A percentile compares a stretch with the other conserved stretches of the same genome.
Conservation (phyloP, 768 basidiomycete species). For the Lactarius deliciosus region DNA sequence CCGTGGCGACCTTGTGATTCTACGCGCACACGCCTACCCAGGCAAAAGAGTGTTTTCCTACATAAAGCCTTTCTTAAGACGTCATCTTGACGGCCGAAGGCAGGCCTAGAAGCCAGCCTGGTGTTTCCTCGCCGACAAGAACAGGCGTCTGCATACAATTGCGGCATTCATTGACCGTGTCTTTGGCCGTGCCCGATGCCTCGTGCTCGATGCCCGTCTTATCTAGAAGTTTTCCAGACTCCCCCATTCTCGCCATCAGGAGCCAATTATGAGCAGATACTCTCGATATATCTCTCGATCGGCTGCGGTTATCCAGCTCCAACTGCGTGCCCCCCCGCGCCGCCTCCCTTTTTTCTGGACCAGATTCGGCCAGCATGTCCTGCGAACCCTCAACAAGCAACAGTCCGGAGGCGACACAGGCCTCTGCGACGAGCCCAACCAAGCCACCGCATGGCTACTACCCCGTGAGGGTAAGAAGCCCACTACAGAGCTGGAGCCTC, state of each 20-base stretch:
- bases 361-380: background rate
- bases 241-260: background rate
- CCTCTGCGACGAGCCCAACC: background rate
- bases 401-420: background rate
- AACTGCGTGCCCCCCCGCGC: background rate
- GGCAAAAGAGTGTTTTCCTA: background rate
- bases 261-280: background rate
- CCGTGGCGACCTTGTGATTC: background rate
- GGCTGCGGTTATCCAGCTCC: background rate
- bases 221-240: background rate
- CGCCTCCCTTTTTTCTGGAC: background rate
- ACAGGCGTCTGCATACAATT: background rate
- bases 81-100: conserved; percentile 4
- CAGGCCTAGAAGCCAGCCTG: background rate
- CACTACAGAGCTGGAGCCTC: background rate
- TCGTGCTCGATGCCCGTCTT: conserved; percentile 3
- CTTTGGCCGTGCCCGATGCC: background rate
- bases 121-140: background rate
- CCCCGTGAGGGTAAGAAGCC: background rate
- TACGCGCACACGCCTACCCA: background rate
- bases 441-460: background rate
- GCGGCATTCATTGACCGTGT: background rate
- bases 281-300: background rate
- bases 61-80: background rate
- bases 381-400: background rate